A percentile compares a stretch with the other conserved stretches of the same genome.
These are phyloP conservation scores for Pseudophaeomoniella oleicola DNA, from an alignment of 2,329 filamentous ascomycete genomes.

Conservation along the genomic window DNA sequence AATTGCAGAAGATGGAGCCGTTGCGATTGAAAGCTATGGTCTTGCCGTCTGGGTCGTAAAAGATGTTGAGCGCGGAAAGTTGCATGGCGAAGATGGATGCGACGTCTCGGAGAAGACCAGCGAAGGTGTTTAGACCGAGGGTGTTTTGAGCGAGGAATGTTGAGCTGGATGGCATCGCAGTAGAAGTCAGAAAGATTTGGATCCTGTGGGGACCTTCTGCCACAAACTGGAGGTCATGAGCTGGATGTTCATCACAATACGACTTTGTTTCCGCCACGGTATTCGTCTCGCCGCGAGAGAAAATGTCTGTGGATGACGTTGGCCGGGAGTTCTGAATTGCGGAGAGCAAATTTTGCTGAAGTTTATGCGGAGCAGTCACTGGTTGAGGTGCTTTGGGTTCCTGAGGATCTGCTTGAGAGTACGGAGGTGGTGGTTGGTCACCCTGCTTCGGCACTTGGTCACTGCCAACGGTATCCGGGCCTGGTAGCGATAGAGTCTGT, in stretches of 20 bases:
- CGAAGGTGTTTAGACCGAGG: conserved; percentile 54
- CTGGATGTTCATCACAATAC: conserved; percentile 69
- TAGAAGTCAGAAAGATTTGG: conserved; percentile 55
- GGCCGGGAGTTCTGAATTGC: conserved; percentile 67
- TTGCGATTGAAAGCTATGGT: conserved; percentile 87
- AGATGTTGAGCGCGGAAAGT: conserved; percentile 62
- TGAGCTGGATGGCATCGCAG: conserved; percentile 30
- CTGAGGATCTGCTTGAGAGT: conserved; percentile 20
- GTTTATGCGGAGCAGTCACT: conserved; percentile 27
- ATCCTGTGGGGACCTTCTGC: conserved; percentile 58
- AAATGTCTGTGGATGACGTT: conserved; percentile 60
- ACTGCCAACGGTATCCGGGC: conserved; percentile 6
- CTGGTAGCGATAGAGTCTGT: no score
- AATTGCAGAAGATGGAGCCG: conserved; percentile 86
- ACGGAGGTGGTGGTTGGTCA: conserved; percentile 23
- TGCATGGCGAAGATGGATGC: conserved; percentile 59
- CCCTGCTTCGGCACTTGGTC: conserved; percentile 1
- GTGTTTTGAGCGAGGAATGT: conserved; percentile 48
- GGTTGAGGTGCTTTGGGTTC: conserved; percentile 16
- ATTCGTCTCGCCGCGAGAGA: conserved; percentile 55
- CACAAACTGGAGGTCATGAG: conserved; percentile 57
- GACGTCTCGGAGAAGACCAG: conserved; percentile 52
- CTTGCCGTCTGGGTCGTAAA: conserved; percentile 62
- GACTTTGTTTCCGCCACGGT: conserved; percentile 67
- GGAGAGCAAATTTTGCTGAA: conserved; percentile 44